Evolutionary conservation across 202 grass and related monocot species (phyloP).

Genomic region (Bolboschoenoplectus hybrid): DNA sequence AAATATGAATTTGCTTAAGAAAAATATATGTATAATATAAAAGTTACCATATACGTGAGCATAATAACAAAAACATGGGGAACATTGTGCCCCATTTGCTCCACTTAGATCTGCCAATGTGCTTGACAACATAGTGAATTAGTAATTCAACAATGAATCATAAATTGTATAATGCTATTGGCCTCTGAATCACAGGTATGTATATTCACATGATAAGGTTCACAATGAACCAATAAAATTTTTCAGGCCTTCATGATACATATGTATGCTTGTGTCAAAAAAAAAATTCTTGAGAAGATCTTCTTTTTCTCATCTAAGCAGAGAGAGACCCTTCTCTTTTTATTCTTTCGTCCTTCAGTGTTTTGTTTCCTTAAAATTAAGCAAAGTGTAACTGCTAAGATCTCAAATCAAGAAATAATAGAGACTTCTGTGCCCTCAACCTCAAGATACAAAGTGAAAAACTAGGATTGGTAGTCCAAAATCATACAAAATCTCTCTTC

Average conservation of each 20-base stretch:
- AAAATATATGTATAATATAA: too few relatives aligned
- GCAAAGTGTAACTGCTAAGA: background rate
- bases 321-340: background rate
- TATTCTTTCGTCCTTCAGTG: too few relatives aligned
- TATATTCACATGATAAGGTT: background rate
- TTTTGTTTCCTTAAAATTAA: background rate
- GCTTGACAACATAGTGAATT: background rate
- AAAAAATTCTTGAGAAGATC: background rate
- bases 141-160: background rate
- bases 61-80: too few relatives aligned
- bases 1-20: too few relatives aligned
- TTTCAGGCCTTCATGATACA: background rate
- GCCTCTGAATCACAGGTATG: background rate
- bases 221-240: background rate
- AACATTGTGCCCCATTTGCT: too few relatives aligned
- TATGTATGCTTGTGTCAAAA: background rate
- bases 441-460: background rate
- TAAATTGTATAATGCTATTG: background rate
- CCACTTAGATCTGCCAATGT: background rate
- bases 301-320: background rate
- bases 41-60: too few relatives aligned
- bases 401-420: slow-evolving; percentile 1
- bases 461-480: background rate
- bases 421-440: background rate
- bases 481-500: background rate